Evolutionary conservation across 2,329 filamentous ascomycete genomes (phyloP).

Genomic region (Fusarium duplospermum): DNA sequence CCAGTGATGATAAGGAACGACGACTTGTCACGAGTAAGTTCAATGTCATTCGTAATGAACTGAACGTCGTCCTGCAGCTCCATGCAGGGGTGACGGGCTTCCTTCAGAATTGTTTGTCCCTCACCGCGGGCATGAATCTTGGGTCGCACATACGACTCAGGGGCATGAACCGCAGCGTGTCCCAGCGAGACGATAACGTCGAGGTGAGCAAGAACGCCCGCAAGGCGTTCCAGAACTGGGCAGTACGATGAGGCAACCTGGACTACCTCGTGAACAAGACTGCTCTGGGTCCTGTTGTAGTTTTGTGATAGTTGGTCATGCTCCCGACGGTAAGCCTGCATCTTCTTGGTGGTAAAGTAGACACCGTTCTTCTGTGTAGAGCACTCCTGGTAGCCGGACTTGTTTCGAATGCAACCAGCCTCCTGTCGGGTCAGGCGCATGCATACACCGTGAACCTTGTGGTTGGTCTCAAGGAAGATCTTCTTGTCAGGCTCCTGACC

Average conservation of each 20-base stretch:
- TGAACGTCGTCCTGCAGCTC: slow-evolving; percentile 99
- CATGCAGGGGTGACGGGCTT: slow-evolving; percentile 96
- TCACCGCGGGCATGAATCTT: slow-evolving; percentile 90
- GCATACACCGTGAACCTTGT: slow-evolving; percentile 96
- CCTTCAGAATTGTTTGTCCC: slow-evolving; percentile 89
- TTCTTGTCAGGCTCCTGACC: slow-evolving; percentile 97
- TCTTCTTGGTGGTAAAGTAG: slow-evolving; percentile 90
- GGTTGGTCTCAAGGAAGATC: slow-evolving; percentile 90
- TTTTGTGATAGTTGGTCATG: slow-evolving; percentile 94
- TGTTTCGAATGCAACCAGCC: slow-evolving; percentile 92
- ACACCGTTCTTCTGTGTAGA: slow-evolving; percentile 99
- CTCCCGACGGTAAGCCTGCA: slow-evolving; percentile 86
- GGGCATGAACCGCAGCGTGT: slow-evolving; percentile 92
- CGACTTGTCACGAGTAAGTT: slow-evolving; percentile 79
- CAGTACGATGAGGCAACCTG: slow-evolving; percentile 94
- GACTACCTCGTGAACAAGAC: slow-evolving; percentile 92
- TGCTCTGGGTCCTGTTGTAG: slow-evolving; percentile 94
- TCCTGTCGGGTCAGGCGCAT: slow-evolving; percentile 93
- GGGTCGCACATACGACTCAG: slow-evolving; percentile 89
- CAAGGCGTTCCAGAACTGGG: slow-evolving; percentile 89
- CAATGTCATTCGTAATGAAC: slow-evolving; percentile 98
- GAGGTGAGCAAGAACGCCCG: slow-evolving; percentile 88
- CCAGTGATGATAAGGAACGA: slow-evolving; percentile 97
- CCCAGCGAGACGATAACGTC: slow-evolving; percentile 96
- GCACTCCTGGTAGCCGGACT: slow-evolving; percentile 89